Conservation (phyloP, 345 rosid species). For the Nasturtium officinale region DNA sequence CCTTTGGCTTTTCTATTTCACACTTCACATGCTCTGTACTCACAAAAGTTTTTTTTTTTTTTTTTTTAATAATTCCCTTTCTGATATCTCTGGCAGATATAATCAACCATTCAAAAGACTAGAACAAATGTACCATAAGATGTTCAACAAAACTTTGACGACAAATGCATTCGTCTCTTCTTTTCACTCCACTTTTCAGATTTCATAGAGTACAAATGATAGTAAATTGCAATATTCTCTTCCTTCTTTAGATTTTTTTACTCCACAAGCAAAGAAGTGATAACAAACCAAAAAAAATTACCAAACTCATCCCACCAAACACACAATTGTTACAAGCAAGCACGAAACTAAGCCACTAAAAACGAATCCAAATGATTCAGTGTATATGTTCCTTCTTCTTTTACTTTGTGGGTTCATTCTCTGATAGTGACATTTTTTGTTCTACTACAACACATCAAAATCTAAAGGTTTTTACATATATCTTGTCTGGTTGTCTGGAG, state of each 20-base stretch:
- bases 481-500: not conserved
- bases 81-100: slow-evolving; percentile 14
- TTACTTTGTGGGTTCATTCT: slow-evolving; percentile 25
- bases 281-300: not conserved
- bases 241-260: not conserved
- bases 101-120: not conserved
- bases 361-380: slow-evolving; percentile 19
- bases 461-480: slow-evolving; percentile 30
- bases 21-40: slow-evolving; percentile 33
- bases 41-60: not conserved
- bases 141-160: not conserved
- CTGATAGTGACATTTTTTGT: slow-evolving; percentile 19
- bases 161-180: not conserved
- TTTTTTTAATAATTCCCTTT: not conserved
- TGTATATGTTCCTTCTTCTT: slow-evolving; percentile 25
- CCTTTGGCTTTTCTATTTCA: slow-evolving; percentile 17
- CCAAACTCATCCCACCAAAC: too few species aligned
- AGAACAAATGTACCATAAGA: not conserved
- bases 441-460: slow-evolving; percentile 34
- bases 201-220: not conserved
- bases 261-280: slow-evolving; percentile 2
- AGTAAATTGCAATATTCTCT: not conserved
- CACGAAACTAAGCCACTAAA: slow-evolving; percentile 12
- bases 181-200: not conserved
- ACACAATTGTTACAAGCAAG: slow-evolving; percentile 26